A percentile compares a stretch with the other conserved stretches of the same genome.
phyloP scores from a whole-genome alignment of 2,329 filamentous ascomycete species.

The Exophiala sp. region DNA sequence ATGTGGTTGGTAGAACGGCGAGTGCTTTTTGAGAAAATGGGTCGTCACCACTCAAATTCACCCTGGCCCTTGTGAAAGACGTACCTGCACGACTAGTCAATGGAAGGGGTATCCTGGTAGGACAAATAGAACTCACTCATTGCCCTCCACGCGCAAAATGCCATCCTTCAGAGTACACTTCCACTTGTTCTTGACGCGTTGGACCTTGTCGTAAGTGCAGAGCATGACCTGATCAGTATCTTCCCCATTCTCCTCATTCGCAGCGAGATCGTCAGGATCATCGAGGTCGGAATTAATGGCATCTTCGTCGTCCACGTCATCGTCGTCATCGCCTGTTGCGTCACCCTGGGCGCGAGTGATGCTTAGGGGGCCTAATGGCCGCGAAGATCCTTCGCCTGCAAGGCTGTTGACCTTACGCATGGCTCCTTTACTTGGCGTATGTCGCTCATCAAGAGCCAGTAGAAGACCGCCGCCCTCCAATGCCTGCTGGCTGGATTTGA shows the following conservation, averaged over 20 bases:
- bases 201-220: slow-evolving; percentile 99
- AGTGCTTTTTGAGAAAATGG: too few relatives aligned
- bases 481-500: slow-evolving; percentile 40
- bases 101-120: not conserved
- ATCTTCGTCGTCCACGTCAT: slow-evolving; percentile 74
- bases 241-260: slow-evolving; percentile 85
- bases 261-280: slow-evolving; percentile 84
- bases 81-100: slow-evolving; percentile 55
- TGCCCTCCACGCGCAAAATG: slow-evolving; percentile 86
- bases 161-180: slow-evolving; percentile 99
- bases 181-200: slow-evolving; percentile 99
- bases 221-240: slow-evolving; percentile 87
- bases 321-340: slow-evolving; percentile 47
- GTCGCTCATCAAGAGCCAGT: slow-evolving; percentile 40
- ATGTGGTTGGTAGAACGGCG: too few relatives aligned
- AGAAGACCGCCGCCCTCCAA: slow-evolving; percentile 47
- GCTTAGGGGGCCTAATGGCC: slow-evolving; percentile 18
- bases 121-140: slow-evolving; percentile 61
- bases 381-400: slow-evolving; percentile 13
- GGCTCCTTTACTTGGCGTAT: slow-evolving; percentile 34
- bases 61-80: slow-evolving; percentile 97
- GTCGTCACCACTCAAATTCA: slow-evolving; percentile 88
- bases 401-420: slow-evolving; percentile 34
- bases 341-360: slow-evolving; percentile 51
- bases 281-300: slow-evolving; percentile 98